Base-by-base conservation (phyloP, 1,139 yeast genomes). In the Kodamaea plutei region DNA sequence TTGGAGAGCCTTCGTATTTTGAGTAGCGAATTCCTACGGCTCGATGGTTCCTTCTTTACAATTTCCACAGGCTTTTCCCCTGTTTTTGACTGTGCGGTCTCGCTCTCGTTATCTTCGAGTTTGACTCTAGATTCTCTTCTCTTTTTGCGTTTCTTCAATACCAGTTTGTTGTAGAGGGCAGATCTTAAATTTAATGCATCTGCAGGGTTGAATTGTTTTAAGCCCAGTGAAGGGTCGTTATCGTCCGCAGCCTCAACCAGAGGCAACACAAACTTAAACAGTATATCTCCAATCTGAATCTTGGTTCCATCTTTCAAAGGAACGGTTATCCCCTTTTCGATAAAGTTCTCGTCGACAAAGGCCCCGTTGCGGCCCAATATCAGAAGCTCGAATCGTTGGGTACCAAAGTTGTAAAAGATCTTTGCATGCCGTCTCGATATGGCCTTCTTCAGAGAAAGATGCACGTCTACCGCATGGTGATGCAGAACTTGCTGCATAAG, bases 351-450 rank as follows among this genome's bases (percentile, higher is more conserved):
- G 56, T 89, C 91, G 3, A 91, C 95, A 64, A 89, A 91, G 1
- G 96, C 96, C 20, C 98, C 98, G 52, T 91, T 91, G 47, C 95
- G 72, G 14, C 98, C 98, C 44, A 88, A 66, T 4, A 91, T 88
- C 8, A 94, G 81, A 25, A 91, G 60, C 58, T 89, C 97, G 51
- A 89, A 91, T 43, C 94, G 61, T 52, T 88, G 96, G 5, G 94
- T 85, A 5, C 96, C 96, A 58, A 91, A 91, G 53, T 91, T 89
- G 61, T 89, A 91, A 53, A 88, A 89, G 13, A 91, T 88, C 55
- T 85, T 88, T 4, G 97, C 97, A 55, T 91, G 98, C 36, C 88
- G 68, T 50, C 97, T 66, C 6, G 96, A 87, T 15, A 89, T 87
- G 9, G 96, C 95, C 61, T 89, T 89, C 27, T 88, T 84, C 8